phyloP scores from a whole-genome alignment of 176 grass and related monocot genomes.

The Bolboschoenus planiculmis region DNA sequence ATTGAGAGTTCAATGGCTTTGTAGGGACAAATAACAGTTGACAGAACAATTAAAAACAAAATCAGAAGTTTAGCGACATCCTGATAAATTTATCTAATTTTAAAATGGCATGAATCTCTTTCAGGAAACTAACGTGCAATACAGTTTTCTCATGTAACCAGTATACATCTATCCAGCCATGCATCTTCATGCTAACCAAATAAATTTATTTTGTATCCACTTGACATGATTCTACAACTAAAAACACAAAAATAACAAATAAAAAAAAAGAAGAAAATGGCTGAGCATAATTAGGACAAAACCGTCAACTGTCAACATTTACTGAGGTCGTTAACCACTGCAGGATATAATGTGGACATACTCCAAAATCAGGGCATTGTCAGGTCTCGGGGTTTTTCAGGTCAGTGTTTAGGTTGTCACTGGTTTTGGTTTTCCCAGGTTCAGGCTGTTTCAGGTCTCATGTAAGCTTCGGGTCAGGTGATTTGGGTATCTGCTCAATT shows the following conservation, averaged over 20 bases:
- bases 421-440: not conserved
- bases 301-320: not conserved
- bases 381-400: not conserved
- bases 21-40: not conserved
- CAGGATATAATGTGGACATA: not conserved
- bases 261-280: too few species aligned
- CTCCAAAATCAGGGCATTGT: not conserved
- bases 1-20: not conserved
- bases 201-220: not conserved
- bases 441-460: not conserved
- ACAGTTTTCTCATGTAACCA: not conserved
- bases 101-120: not conserved
- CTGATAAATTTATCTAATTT: not conserved
- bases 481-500: not conserved
- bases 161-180: not conserved
- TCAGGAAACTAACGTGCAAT: not conserved
- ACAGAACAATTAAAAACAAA: not conserved
- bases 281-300: too few species aligned
- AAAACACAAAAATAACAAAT: too few species aligned
- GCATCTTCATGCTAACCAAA: not conserved
- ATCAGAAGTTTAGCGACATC: not conserved
- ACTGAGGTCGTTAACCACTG: not conserved
- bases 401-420: not conserved
- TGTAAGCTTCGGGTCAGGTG: not conserved
- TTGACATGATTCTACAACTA: not conserved